Conservation (phyloP, 352 stramenopile genomes). For the Pythium oligandrum region DNA sequence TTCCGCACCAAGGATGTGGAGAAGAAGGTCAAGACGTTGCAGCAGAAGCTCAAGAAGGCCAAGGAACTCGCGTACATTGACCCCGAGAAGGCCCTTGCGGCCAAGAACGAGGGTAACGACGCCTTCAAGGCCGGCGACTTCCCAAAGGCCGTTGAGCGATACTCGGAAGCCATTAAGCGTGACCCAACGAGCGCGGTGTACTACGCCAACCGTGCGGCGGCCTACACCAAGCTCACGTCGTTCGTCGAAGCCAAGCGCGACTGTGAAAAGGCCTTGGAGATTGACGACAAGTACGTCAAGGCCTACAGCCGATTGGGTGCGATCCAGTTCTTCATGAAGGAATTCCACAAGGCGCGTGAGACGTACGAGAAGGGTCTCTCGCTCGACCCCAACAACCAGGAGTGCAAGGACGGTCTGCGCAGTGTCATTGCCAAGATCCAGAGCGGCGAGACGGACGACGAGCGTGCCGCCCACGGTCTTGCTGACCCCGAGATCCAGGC, state of each 20-base stretch:
- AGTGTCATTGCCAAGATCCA: conserved; percentile 94
- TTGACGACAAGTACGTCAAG: conserved; percentile 99
- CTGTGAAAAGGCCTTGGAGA: conserved; percentile 96
- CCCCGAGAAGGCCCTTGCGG: conserved; percentile 94
- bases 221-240: conserved; percentile 98
- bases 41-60: conserved; percentile 94
- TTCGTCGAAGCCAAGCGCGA: conserved; percentile 89
- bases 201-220: conserved; percentile 97
- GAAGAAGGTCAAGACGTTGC: conserved; percentile 93
- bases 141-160: conserved; percentile 89
- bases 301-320: conserved; percentile 97
- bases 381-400: conserved; percentile 92
- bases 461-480: conserved; percentile 96
- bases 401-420: conserved; percentile 94
- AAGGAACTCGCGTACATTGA: conserved; percentile 95
- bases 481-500: conserved; percentile 98
- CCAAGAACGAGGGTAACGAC: conserved; percentile 98
- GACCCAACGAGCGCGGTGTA: conserved; percentile 97
- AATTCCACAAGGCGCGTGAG: conserved; percentile 98
- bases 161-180: conserved; percentile 99
- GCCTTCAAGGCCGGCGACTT: conserved; percentile 96
- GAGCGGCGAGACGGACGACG: conserved; percentile 94
- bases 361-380: conserved; percentile 95
- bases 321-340: conserved; percentile 99
- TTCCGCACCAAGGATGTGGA: conserved; percentile 91